Conservation (phyloP, 2,329 filamentous ascomycete genomes). For the Botrytis byssoidea region DNA sequence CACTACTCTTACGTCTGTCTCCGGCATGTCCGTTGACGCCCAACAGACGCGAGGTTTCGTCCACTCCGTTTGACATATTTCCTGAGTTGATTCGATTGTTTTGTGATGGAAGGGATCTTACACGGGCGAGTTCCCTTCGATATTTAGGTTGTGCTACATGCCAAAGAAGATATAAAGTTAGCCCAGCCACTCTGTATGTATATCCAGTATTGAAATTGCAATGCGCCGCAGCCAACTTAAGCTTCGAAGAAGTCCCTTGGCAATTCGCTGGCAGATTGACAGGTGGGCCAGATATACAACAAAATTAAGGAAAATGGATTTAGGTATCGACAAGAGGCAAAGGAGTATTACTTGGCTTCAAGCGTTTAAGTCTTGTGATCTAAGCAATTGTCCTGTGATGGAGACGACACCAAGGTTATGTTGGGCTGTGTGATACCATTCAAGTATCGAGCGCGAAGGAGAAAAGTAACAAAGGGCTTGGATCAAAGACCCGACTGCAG, state of each 20-base stretch:
- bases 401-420: constrained; percentile 4
- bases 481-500: constrained; percentile 17
- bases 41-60: constrained; percentile 31
- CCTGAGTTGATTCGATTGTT: background rate
- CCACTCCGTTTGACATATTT: constrained; percentile 9
- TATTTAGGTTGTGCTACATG: constrained; percentile 27
- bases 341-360: constrained; percentile 11
- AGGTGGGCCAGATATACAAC: background rate
- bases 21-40: constrained; percentile 22
- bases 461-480: constrained; percentile 16
- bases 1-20: constrained; percentile 22
- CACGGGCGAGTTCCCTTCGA: constrained; percentile 26
- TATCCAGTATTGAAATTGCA: constrained; percentile 15
- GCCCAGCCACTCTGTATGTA: constrained; percentile 19
- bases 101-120: constrained; percentile 8
- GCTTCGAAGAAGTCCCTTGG: constrained; percentile 5
- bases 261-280: constrained; percentile 9
- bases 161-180: constrained; percentile 24
- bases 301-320: background rate
- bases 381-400: background rate
- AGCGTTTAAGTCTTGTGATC: background rate
- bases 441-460: background rate
- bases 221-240: constrained; percentile 8
- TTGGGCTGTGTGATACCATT: constrained; percentile 5
- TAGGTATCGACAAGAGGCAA: background rate